Evolutionary conservation across 2,329 filamentous ascomycete species (phyloP).

Genomic region (Clathrospora elynae): DNA sequence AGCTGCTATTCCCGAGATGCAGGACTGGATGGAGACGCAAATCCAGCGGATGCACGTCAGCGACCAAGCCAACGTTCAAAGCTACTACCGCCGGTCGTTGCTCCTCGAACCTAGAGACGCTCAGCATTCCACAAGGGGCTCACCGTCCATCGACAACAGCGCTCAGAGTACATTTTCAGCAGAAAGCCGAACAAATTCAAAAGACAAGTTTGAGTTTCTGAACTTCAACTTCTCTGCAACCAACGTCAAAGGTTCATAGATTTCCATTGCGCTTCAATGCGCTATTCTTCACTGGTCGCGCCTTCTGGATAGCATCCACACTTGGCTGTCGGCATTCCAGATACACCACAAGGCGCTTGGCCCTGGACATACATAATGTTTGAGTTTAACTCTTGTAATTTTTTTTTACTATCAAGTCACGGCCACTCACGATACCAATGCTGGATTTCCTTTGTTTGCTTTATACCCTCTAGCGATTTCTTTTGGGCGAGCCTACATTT

Average conservation of each 20-base stretch:
- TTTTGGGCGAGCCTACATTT: constrained; percentile 64
- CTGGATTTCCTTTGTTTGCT: constrained; percentile 33
- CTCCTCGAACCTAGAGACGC: constrained; percentile 76
- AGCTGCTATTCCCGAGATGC: constrained; percentile 80
- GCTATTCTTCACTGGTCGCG: constrained; percentile 13
- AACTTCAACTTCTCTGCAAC: constrained; percentile 45
- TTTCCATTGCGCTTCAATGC: constrained; percentile 27
- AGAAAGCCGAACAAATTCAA: constrained; percentile 39
- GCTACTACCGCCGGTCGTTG: constrained; percentile 81
- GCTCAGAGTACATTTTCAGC: constrained; percentile 31
- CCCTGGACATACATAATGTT: constrained; percentile 31
- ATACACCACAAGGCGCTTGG: constrained; percentile 18
- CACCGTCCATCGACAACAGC: constrained; percentile 35
- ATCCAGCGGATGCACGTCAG: constrained; percentile 73
- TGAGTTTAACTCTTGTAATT: constrained; percentile 27
- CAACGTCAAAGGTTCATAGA: constrained; percentile 43
- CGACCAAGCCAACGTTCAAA: constrained; percentile 66
- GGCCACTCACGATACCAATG: constrained; percentile 43
- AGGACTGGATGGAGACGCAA: constrained; percentile 88
- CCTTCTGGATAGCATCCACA: constrained; percentile 15
- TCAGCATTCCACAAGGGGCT: constrained; percentile 33
- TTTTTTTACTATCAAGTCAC: constrained; percentile 28
- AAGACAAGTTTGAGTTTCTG: constrained; percentile 48
- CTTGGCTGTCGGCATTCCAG: constrained; percentile 8
- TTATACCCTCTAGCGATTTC: constrained; percentile 56